phyloP scores from a whole-genome alignment of 164 flowering plant species.

The Nymphaea thermarum region DNA sequence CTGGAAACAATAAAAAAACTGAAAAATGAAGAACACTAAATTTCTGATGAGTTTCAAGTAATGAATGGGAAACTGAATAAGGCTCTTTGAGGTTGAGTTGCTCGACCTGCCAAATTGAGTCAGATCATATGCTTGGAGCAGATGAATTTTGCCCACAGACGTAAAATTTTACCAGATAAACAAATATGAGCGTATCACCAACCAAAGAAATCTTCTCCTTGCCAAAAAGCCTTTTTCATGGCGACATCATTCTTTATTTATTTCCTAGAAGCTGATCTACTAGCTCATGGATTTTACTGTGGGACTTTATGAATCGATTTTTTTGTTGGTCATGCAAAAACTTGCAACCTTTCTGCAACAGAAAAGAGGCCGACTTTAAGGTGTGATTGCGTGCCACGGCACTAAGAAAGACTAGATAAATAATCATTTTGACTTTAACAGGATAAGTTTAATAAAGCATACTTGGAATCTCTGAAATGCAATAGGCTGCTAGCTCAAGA shows the following conservation, averaged over 20 bases:
- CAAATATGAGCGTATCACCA: too few species aligned
- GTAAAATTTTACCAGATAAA: neutral
- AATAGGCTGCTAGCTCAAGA: too few species aligned
- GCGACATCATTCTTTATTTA: neutral
- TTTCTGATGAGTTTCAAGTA: neutral
- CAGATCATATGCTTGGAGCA: neutral
- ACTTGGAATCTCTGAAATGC: too few species aligned
- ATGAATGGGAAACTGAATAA: too few species aligned
- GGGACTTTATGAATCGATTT: too few species aligned
- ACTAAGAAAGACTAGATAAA: too few species aligned
- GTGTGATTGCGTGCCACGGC: neutral
- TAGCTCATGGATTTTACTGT: neutral
- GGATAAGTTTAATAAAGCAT: too few species aligned
- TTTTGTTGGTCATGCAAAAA: neutral
- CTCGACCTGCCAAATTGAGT: neutral
- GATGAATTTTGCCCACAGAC: neutral
- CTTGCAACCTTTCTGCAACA: neutral
- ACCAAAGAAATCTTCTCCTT: neutral
- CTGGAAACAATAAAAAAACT: too few species aligned
- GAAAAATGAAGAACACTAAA: neutral
- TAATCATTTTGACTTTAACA: too few species aligned
- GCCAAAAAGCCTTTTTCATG: neutral
- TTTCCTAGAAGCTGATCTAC: neutral
- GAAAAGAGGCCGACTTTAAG: neutral
- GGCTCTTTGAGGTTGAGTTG: too few species aligned